Evolutionary conservation across 371 early-diverging fungal genomes (phyloP).

Genomic region (Lichtheimia corymbifera): DNA sequence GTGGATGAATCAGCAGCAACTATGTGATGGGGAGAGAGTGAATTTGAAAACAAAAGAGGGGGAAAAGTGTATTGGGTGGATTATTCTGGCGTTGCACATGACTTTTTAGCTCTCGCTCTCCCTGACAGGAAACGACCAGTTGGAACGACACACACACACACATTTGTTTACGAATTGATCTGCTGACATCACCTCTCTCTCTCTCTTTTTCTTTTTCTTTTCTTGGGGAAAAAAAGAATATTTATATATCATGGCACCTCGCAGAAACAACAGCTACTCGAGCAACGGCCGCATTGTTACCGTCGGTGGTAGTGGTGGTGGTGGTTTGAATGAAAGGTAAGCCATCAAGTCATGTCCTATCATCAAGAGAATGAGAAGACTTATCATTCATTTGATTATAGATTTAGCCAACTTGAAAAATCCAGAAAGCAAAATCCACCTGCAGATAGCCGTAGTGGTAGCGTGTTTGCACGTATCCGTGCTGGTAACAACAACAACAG

Average conservation of each 20-base stretch:
- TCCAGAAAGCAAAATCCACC: slow-evolving; percentile 1
- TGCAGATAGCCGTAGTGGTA: slow-evolving; percentile 9
- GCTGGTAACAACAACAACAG: slow-evolving; percentile 11
- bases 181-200: slow-evolving; percentile 13
- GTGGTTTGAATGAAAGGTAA: slow-evolving; percentile 52
- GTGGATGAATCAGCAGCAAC: too few relatives aligned
- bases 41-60: too few relatives aligned
- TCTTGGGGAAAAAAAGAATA: background rate
- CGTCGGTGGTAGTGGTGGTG: slow-evolving; percentile 30
- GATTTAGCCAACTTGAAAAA: slow-evolving; percentile 30
- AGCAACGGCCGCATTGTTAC: slow-evolving; percentile 11
- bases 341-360: background rate
- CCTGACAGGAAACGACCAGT: slow-evolving; percentile 12
- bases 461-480: slow-evolving; percentile 43
- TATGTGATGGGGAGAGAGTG: too few relatives aligned
- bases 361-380: background rate
- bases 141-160: slow-evolving; percentile 7
- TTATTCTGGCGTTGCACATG: too few relatives aligned
- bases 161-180: slow-evolving; percentile 6
- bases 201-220: slow-evolving; percentile 2
- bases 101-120: too few relatives aligned
- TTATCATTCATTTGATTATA: slow-evolving; percentile 11
- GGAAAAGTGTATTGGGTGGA: too few relatives aligned
- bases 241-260: slow-evolving; percentile 15
- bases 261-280: slow-evolving; percentile 12